phyloP scores from a whole-genome alignment of 2,329 filamentous ascomycete genomes.

The Sporothrix schenckii region DNA sequence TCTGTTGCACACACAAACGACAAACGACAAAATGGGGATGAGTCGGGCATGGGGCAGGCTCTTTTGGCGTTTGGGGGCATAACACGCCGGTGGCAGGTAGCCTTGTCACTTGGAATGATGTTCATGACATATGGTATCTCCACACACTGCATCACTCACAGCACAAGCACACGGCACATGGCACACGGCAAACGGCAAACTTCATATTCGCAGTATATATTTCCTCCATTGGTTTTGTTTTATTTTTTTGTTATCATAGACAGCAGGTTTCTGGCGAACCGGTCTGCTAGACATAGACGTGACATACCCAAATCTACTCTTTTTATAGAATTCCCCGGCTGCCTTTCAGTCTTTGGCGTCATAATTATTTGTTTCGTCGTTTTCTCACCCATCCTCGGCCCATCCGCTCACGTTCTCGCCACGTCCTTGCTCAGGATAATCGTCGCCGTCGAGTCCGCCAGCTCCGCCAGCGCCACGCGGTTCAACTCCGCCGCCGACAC shows the following conservation, averaged over 20 bases:
- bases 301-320: slow-evolving; percentile 23
- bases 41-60: neutral
- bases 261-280: slow-evolving; percentile 11
- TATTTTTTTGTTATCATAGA: neutral
- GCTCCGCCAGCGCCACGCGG: slow-evolving; percentile 57
- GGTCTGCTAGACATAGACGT: slow-evolving; percentile 26
- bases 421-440: slow-evolving; percentile 49
- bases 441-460: slow-evolving; percentile 66
- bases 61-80: slow-evolving; percentile 25
- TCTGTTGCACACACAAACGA: neutral
- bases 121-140: slow-evolving; percentile 23
- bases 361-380: neutral
- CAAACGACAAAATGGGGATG: neutral
- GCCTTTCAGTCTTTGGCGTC: neutral
- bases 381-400: neutral
- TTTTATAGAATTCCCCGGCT: neutral
- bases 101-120: neutral
- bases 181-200: neutral
- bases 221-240: neutral
- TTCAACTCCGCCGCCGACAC: slow-evolving; percentile 57
- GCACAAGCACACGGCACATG: neutral
- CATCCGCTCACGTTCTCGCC: neutral
- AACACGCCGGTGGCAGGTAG: neutral
- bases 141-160: neutral
- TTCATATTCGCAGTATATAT: slow-evolving; percentile 16